Percentiles rank a stretch among this genome's conserved stretches.
Conservation (phyloP, 768 basidiomycete species). For the Rhodocollybia butyracea region DNA sequence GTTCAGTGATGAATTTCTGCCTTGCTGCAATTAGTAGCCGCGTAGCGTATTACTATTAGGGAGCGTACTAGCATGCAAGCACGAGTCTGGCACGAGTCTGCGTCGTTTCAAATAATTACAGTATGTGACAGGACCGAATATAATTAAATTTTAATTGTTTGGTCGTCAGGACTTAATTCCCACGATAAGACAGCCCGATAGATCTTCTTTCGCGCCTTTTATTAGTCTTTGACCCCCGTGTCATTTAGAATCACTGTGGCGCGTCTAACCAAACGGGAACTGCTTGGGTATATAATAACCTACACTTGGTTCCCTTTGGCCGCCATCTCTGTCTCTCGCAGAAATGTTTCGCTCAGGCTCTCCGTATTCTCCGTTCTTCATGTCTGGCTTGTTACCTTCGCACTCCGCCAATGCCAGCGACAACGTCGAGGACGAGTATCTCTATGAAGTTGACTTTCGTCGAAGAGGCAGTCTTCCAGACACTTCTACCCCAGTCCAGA, state of each 20-base stretch:
- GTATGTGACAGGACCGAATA: too few species aligned
- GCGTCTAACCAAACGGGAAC: background rate
- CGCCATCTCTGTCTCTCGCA: background rate
- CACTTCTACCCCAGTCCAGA: too few species aligned
- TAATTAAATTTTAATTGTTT: too few species aligned
- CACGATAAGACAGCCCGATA: background rate
- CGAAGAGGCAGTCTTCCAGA: slow-evolving; percentile 36
- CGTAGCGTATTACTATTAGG: too few species aligned
- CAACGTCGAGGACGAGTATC: background rate
- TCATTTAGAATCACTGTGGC: background rate
- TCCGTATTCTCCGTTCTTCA: slow-evolving; percentile 65
- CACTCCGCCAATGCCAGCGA: slow-evolving; percentile 16
- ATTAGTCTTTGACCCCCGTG: background rate
- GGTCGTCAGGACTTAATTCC: too few species aligned
- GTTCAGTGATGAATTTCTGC: too few species aligned
- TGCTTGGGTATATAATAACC: background rate
- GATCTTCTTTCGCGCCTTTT: background rate
- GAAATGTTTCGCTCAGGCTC: slow-evolving; percentile 24
- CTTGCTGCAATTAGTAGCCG: too few species aligned
- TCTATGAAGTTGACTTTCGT: slow-evolving; percentile 11
- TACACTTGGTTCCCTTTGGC: background rate
- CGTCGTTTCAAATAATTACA: too few species aligned
- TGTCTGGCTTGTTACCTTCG: slow-evolving; percentile 51
- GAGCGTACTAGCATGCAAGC: too few species aligned
- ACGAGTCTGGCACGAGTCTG: too few species aligned